These are phyloP conservation scores for Nowakowskiella sp. DNA, from an alignment of 192 early-diverging fungal species.

Conservation along the genomic window DNA sequence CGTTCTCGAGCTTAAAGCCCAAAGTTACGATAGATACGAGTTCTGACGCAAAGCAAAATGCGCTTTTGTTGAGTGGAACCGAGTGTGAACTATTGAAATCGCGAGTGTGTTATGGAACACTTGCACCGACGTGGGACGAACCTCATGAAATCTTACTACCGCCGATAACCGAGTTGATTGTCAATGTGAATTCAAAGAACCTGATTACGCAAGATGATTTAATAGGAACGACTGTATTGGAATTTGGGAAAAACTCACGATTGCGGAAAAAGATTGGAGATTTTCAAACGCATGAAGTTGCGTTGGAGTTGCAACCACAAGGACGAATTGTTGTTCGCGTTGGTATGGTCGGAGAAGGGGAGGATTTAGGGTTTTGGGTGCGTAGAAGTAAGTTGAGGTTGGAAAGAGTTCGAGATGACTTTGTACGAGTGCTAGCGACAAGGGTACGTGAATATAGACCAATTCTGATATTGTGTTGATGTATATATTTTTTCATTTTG, in stretches of 20 bases:
- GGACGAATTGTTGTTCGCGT: slow-evolving; percentile 42
- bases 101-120: slow-evolving; percentile 6
- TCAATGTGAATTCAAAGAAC: slow-evolving; percentile 9
- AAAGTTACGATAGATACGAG: background rate
- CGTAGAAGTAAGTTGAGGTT: slow-evolving; percentile 35
- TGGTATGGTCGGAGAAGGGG: slow-evolving; percentile 47
- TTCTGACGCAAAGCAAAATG: slow-evolving; percentile 2
- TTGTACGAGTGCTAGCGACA: slow-evolving; percentile 33
- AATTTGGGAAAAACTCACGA: slow-evolving; percentile 28
- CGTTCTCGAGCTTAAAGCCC: no score
- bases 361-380: slow-evolving; percentile 54
- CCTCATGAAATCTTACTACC: slow-evolving; percentile 10
- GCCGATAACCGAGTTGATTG: slow-evolving; percentile 9
- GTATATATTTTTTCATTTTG: slow-evolving; percentile 7
- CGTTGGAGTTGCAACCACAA: slow-evolving; percentile 48
- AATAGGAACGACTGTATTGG: slow-evolving; percentile 37
- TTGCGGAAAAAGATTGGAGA: slow-evolving; percentile 34
- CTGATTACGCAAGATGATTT: slow-evolving; percentile 16
- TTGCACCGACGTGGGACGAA: slow-evolving; percentile 16
- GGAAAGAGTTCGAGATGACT: slow-evolving; percentile 40
- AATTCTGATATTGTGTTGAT: no score
- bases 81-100: slow-evolving; percentile 12
- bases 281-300: slow-evolving; percentile 51
- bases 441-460: slow-evolving; percentile 16
- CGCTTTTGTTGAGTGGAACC: background rate